Base-by-base conservation (phyloP, 805 yeast species). In the Candida michaelii region DNA sequence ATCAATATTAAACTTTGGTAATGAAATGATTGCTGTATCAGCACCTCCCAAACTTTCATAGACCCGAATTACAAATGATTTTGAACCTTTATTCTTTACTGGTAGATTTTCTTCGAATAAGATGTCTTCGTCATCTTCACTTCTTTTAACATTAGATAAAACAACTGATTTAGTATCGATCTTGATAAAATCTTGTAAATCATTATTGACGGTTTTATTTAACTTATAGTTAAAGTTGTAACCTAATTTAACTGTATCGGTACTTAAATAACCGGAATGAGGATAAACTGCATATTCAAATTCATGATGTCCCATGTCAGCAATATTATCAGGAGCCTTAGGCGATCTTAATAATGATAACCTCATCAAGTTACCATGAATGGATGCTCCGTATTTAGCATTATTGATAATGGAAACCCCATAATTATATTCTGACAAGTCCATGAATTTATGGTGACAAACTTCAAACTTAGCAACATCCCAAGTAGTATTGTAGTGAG, bases 381-480 rank as follows among this genome's bases (percentile, higher is more conserved):
- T 83, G 1, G 95, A 76, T 52, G 89, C 95, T 7, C 99, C 99
- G 58, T 89, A 91, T 62, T 91, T 91, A 58, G 82, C 77, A 63
- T 89, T 83, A 60, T 90, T 91, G 55, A 91, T 59, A 13, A 91
- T 66, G 0, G 95, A 75, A 10, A 89, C 96, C 58, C 99, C 99
- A 56, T 88, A 90, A 47, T 77, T 79, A 61, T 71, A 79, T 56
- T 89, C 98, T 18, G 95, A 85, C 54, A 86, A 81, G 60, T 91
- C 99, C 53, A 95, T 91, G 66, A 88, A 91, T 58, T 87, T 87
- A 63, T 93, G 99, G 56, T 85, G 89, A 56, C 96, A 87, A 9
- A 89, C 96, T 65, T 91, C 99, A 62, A 91, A 91, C 61, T 89
- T 90, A 44, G 98, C 98, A 25, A 85, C 84, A 56, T 91, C 99